These are phyloP conservation scores for Miamiensis avidus DNA, from an alignment of 169 alveolate species.

Conservation along the genomic window DNA sequence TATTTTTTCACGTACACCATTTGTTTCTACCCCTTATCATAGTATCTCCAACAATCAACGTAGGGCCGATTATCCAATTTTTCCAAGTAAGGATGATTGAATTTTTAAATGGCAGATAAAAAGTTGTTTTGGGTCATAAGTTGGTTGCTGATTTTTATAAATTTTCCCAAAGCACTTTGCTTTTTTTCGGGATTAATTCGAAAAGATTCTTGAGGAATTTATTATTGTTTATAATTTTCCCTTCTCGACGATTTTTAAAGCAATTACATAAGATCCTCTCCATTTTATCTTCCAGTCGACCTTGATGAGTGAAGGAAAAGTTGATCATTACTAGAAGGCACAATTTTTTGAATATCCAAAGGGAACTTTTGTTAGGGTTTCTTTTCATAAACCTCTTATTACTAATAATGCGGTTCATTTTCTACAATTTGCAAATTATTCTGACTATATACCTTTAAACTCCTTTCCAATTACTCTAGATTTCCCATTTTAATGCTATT, in stretches of 20 bases:
- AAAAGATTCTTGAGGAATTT: not conserved
- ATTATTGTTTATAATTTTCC: not conserved
- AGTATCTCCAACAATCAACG: not conserved
- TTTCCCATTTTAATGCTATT: no score
- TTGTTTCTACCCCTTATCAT: not conserved
- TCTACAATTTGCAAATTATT: no score
- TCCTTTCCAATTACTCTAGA: no score
- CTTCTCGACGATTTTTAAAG: not conserved
- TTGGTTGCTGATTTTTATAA: no score
- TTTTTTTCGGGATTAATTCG: not conserved
- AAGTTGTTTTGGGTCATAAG: no score
- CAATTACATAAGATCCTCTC: no score
- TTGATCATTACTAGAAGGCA: no score
- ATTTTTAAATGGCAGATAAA: not conserved
- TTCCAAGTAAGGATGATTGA: not conserved
- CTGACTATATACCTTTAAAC: no score
- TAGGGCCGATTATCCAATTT: not conserved
- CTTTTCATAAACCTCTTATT: no score
- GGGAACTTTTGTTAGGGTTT: no score
- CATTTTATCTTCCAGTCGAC: not conserved
- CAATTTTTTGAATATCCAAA: no score
- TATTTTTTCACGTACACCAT: not conserved
- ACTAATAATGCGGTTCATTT: no score
- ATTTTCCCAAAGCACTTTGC: not conserved
- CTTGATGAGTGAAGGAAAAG: not conserved